Evolutionary conservation across 2,329 filamentous ascomycete genomes (phyloP).

Genomic region (Penicillium griseofulvum): DNA sequence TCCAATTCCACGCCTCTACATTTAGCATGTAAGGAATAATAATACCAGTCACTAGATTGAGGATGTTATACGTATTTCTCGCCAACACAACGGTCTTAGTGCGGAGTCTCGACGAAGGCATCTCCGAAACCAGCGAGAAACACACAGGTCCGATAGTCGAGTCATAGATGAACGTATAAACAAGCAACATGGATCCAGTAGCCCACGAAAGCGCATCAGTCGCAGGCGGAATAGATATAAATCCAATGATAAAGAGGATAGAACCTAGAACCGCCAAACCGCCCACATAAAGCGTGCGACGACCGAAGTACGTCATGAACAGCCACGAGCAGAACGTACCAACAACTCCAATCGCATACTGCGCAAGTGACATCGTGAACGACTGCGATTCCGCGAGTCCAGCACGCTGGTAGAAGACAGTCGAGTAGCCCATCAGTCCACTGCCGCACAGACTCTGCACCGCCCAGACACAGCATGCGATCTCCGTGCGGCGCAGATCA

Average conservation of each 20-base stretch:
- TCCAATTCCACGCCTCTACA: constrained; percentile 77
- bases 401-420: constrained; percentile 39
- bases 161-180: constrained; percentile 56
- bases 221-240: constrained; percentile 16
- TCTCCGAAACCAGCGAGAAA: constrained; percentile 53
- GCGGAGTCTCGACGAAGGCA: constrained; percentile 54
- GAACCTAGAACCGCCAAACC: constrained; percentile 20
- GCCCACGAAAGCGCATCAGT: constrained; percentile 32
- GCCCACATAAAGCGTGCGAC: constrained; percentile 40
- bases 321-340: constrained; percentile 53
- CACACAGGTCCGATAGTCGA: constrained; percentile 55
- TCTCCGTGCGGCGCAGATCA: constrained; percentile 42
- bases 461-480: constrained; percentile 38
- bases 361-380: constrained; percentile 47
- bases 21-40: constrained; percentile 88
- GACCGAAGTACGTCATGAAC: constrained; percentile 37
- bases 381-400: constrained; percentile 34
- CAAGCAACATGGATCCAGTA: constrained; percentile 50
- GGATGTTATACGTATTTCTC: constrained; percentile 41
- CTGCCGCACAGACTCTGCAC: constrained; percentile 34
- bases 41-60: constrained; percentile 57
- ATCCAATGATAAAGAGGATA: constrained; percentile 21
- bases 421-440: constrained; percentile 34
- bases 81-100: constrained; percentile 56
- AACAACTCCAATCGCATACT: constrained; percentile 59